A percentile compares a stretch with the other conserved stretches of the same genome.
Conservation (phyloP, 805 yeast genomes). For the Myxozyma geophila region DNA sequence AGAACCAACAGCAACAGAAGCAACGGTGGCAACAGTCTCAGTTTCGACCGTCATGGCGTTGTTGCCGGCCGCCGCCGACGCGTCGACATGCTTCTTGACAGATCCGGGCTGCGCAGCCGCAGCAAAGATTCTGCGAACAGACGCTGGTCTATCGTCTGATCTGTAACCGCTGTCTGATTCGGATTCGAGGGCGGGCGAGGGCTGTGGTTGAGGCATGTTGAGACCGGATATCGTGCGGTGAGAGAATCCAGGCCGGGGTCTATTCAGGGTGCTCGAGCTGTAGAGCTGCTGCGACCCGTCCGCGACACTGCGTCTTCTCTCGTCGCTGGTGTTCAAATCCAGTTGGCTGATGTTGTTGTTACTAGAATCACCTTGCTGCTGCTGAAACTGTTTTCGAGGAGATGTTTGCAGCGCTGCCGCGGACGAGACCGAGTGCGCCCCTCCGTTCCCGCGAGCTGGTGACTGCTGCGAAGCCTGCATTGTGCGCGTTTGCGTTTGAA, state of each 20-base stretch:
- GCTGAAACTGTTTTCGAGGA: too few species aligned
- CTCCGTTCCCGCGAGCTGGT: too few species aligned
- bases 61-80: conserved; percentile 4
- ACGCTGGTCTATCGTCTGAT: conserved; percentile 31
- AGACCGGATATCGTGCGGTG: conserved; percentile 3
- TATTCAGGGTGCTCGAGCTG: conserved; percentile 1
- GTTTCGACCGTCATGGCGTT: conserved; percentile 60
- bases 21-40: conserved; percentile 61
- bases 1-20: conserved; percentile 44
- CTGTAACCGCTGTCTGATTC: conserved; percentile 32
- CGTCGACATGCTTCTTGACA: conserved; percentile 19
- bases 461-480: too few species aligned
- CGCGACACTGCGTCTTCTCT: background rate
- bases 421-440: too few species aligned
- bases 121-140: conserved; percentile 19
- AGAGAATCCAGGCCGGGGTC: background rate
- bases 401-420: too few species aligned
- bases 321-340: background rate
- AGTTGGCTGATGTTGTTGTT: background rate
- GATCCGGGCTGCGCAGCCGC: conserved; percentile 11
- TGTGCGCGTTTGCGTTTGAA: too few species aligned
- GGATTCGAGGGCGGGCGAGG: conserved; percentile 12
- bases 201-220: background rate
- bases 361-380: too few species aligned
- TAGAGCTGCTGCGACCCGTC: background rate